Conservation (phyloP, 371 early-diverging fungal species). For the Quaeritorhiza haematococci region DNA sequence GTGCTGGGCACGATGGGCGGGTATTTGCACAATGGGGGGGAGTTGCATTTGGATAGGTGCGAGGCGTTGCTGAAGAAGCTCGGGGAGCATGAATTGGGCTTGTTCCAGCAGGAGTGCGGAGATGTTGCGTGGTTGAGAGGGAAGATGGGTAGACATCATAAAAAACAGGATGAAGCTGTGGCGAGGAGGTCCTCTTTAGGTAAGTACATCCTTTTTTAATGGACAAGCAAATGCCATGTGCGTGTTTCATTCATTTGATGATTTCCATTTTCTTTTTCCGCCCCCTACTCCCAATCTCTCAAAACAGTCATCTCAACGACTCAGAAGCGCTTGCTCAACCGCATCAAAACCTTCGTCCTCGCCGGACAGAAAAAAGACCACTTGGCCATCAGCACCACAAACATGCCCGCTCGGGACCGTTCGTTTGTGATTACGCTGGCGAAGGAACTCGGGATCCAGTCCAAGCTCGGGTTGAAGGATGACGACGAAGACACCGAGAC, state of each 20-base stretch:
- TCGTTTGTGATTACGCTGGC: slow-evolving; percentile 59
- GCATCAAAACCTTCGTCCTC: slow-evolving; percentile 20
- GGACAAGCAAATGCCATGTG: too few relatives aligned
- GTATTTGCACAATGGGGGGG: slow-evolving; percentile 82
- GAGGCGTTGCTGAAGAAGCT: slow-evolving; percentile 61
- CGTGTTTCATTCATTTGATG: too few relatives aligned
- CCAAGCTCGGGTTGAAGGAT: not conserved
- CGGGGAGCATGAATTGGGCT: slow-evolving; percentile 60
- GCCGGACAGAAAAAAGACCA: not conserved
- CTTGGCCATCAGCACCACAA: slow-evolving; percentile 5
- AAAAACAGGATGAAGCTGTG: not conserved
- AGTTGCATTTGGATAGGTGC: slow-evolving; percentile 57
- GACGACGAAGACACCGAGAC: not conserved
- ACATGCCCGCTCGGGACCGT: slow-evolving; percentile 54
- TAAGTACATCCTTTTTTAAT: too few relatives aligned
- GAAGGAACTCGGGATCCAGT: slow-evolving; percentile 55
- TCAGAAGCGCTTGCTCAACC: too few relatives aligned
- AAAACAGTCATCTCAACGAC: not conserved
- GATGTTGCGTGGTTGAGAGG: slow-evolving; percentile 55
- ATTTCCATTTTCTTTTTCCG: too few relatives aligned
- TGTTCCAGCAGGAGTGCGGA: slow-evolving; percentile 57
- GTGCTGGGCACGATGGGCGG: slow-evolving; percentile 66
- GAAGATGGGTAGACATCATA: not conserved
- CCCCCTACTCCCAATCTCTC: too few relatives aligned
- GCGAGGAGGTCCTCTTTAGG: too few relatives aligned